Base-by-base conservation (phyloP, 2,329 filamentous ascomycete genomes). In the Keithomyces neogunnii region DNA sequence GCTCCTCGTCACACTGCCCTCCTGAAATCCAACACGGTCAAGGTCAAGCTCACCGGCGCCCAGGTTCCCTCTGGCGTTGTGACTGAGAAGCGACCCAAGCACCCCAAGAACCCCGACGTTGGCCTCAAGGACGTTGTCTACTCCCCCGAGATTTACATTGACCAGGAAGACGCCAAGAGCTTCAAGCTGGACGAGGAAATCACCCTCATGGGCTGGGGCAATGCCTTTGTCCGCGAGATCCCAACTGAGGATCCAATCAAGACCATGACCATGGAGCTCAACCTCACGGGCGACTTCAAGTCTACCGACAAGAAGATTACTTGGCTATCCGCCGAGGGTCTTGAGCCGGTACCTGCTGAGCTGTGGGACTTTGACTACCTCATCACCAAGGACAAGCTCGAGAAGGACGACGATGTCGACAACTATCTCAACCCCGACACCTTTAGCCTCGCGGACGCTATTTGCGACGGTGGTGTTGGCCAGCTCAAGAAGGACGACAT, bases 171-270 rank as follows among this genome's bases (percentile, higher is more conserved):
- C 62, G 89, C 86, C 55, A 85, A 85, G 66, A 80, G 79, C 30
- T 95, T 96, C 71, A 86, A 82, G 60, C 77, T 86, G 54, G 84
- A 86, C 63, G 92, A 97, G 73, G 91, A 96, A 69, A 88, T 97
- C 62, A 96, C 92, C 0, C 77, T 96, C 42, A 96, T 96, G 92
- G 87, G 87, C 67, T 97, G 92, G 92, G 93, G 92, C 60, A 95
- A 95, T 63, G 89, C 87, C 10, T 81, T 90, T 58, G 86, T 93
- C 29, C 81, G 84, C 51, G 81, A 83, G 53, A 81, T 89, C 55
- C 74, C 80, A 46, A 69, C 72, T 32, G 68, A 70, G 19, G 75
- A 75, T 9, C 73, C 80, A 46, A 83, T 96, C 61, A 85, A 83
- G 10, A 74, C 72, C 36, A 76, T 96, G 39, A 86, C 87, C 52